These are phyloP conservation scores for Achaetomiella virescens DNA, from an alignment of 495 filamentous ascomycete genomes.

Conservation along the genomic window DNA sequence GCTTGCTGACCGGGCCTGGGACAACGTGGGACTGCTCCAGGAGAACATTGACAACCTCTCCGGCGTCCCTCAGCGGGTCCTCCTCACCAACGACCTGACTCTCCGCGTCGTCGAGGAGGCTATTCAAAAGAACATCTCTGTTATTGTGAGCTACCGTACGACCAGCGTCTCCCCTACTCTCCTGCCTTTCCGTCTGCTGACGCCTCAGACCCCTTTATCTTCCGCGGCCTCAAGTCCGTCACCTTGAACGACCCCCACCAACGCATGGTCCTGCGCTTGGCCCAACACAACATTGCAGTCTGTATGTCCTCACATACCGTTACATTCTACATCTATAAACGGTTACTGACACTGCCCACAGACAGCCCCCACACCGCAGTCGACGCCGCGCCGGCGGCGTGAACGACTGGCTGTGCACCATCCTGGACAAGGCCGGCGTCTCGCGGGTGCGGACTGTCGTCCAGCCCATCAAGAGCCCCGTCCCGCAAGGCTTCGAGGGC, in stretches of 20 bases:
- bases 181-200: not conserved
- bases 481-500: conserved; percentile 50
- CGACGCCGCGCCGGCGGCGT: conserved; percentile 81
- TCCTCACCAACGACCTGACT: conserved; percentile 90
- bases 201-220: conserved; percentile 86
- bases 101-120: conserved; percentile 87
- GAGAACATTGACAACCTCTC: conserved; percentile 24
- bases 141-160: conserved; percentile 84
- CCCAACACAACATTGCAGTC: conserved; percentile 85
- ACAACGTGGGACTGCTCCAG: conserved; percentile 60
- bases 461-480: conserved; percentile 29
- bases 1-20: conserved; percentile 83
- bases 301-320: conserved; percentile 33
- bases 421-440: conserved; percentile 41
- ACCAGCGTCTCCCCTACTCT: not conserved
- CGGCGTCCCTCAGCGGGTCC: conserved; percentile 38
- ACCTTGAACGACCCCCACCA: conserved; percentile 83
- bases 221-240: conserved; percentile 80
- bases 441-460: conserved; percentile 29
- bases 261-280: conserved; percentile 70
- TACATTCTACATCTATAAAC: not conserved
- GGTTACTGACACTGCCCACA: not conserved
- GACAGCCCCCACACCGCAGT: conserved; percentile 90
- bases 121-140: conserved; percentile 63
- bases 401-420: conserved; percentile 92